These are phyloP conservation scores for Cerioporus squamosus DNA, from an alignment of 1,284 basidiomycete genomes.

Conservation along the genomic window DNA sequence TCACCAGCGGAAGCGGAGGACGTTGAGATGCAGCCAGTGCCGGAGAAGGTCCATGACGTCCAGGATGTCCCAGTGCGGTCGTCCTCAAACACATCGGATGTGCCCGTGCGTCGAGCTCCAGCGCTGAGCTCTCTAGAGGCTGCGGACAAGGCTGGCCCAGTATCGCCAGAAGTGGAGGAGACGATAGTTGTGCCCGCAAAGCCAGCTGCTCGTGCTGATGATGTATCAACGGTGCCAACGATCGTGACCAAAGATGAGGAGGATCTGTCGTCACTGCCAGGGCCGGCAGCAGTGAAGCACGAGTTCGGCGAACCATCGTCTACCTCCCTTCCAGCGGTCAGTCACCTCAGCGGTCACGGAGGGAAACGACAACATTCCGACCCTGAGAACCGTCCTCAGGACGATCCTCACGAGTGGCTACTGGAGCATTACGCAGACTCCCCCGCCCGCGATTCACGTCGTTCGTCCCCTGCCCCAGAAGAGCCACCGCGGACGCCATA, in stretches of 20 bases:
- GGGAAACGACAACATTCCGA: background rate
- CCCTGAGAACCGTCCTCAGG: slow-evolving; percentile 17
- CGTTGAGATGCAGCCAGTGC: too few relatives aligned
- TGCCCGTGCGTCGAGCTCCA: too few relatives aligned
- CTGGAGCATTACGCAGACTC: slow-evolving; percentile 48
- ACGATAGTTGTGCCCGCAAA: too few relatives aligned
- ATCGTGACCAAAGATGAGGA: too few relatives aligned
- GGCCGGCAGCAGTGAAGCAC: background rate
- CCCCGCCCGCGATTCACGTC: slow-evolving; percentile 8
- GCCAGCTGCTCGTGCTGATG: too few relatives aligned
- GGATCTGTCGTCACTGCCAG: background rate
- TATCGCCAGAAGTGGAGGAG: too few relatives aligned
- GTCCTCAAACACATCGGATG: too few relatives aligned
- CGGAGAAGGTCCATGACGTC: slow-evolving; percentile 9
- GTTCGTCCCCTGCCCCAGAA: slow-evolving; percentile 22
- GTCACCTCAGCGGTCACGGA: background rate
- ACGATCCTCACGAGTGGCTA: slow-evolving; percentile 64
- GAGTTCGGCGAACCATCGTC: background rate
- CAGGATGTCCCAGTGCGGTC: background rate
- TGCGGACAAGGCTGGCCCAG: too few relatives aligned
- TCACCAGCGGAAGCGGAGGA: too few relatives aligned
- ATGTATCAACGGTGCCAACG: too few relatives aligned
- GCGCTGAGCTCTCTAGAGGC: too few relatives aligned
- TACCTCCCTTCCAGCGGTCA: too few relatives aligned
- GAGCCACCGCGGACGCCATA: slow-evolving; percentile 18